Evolutionary conservation across 768 basidiomycete species (phyloP).

Genomic region (Boletus reticuloceps): DNA sequence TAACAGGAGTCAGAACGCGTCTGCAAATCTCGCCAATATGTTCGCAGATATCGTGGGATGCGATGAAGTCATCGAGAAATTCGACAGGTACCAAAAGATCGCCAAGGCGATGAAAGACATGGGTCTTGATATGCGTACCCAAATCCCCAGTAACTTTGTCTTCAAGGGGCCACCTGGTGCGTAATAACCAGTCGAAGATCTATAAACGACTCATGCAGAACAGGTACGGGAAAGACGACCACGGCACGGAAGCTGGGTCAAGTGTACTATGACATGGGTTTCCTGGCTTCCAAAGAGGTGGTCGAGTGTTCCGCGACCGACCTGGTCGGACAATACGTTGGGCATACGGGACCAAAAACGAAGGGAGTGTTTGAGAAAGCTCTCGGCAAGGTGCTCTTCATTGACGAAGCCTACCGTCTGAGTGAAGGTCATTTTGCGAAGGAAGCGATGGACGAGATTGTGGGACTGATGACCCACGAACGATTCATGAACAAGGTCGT

Average conservation of each 20-base stretch:
- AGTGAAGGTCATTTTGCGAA: constrained; percentile 62
- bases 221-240: constrained; percentile 67
- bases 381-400: constrained; percentile 65
- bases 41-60: constrained; percentile 66
- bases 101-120: constrained; percentile 41
- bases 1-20: constrained; percentile 47
- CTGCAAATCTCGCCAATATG: constrained; percentile 50
- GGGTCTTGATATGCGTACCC: constrained; percentile 43
- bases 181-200: neutral
- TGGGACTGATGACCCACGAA: constrained; percentile 59
- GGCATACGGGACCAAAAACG: constrained; percentile 71
- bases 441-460: constrained; percentile 76
- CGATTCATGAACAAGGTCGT: constrained; percentile 58
- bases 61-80: constrained; percentile 48
- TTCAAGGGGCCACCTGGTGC: constrained; percentile 74
- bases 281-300: constrained; percentile 50
- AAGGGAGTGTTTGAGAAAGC: constrained; percentile 60
- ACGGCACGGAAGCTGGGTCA: constrained; percentile 62
- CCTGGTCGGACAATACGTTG: constrained; percentile 67
- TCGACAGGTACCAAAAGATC: constrained; percentile 52
- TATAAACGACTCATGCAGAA: neutral
- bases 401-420: constrained; percentile 72
- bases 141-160: constrained; percentile 61
- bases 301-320: constrained; percentile 70
- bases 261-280: constrained; percentile 66